Base-by-base conservation (phyloP, 768 basidiomycete species). In the Strobilomyces dryophilus region DNA sequence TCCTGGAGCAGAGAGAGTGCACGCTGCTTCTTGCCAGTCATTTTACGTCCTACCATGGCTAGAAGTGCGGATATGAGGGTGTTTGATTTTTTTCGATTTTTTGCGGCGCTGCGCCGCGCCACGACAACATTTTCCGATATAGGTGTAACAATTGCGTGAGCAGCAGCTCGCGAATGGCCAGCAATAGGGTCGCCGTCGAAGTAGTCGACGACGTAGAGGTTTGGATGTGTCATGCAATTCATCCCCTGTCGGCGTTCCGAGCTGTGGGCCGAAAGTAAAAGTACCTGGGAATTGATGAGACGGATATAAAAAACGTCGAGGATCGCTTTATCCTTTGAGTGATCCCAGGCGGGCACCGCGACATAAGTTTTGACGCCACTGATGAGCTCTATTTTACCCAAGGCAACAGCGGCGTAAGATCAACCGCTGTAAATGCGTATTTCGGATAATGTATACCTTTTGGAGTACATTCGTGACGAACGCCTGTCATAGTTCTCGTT, bases 231-330 rank as follows among this genome's bases (percentile, higher is more conserved):
- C n/a, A n/a, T n/a, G 54, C 7, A 11, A 39, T 42, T 14, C 20
- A 35, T 0, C 10, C n/a, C 12, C 1, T 0, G 32, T 55, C 39
- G 56, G n/a, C 2, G 12, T 2, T 26, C 6, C 4, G 18, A 10
- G 1, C 9, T 21, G 8, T n/a, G 18, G 14, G 26, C 17, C 29
- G 9, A 11, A 2, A 26, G 26, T 3, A 5, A 26, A 45, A 73
- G 5, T 39, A 79, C 81, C 65, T 73, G 63, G 35, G 66, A 48
- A 58, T 85, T 84, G 63, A 65, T 39, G 10, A 82, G 66, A 21
- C 76, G 68, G 24, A 75, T 61, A 8, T 82, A 83, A 52, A 79
- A 82, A 43, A 75, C 68, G 56, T 83, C 84, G 4, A 86, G 73
- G 45, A 85, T 49, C 26, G 75, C 80, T 63, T 83, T 84, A 57